These are phyloP conservation scores for Paecilomyces dactylethromorphus DNA, from an alignment of 2,329 filamentous ascomycete species.

Conservation along the genomic window DNA sequence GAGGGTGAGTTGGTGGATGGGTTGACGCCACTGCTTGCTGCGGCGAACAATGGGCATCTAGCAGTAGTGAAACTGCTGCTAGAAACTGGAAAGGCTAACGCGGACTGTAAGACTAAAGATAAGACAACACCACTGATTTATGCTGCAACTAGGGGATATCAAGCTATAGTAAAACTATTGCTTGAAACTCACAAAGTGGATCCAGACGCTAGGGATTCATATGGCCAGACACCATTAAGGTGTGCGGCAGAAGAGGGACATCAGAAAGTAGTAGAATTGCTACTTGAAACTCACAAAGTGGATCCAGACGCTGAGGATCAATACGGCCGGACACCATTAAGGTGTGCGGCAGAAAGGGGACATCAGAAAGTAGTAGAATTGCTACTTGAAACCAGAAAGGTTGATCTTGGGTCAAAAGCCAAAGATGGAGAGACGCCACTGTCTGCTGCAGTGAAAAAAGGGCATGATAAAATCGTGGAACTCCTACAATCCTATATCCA, in stretches of 20 bases:
- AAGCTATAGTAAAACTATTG: background rate
- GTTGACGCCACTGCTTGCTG: background rate
- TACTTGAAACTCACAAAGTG: background rate
- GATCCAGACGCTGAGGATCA: background rate
- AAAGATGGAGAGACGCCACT: background rate
- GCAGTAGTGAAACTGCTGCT: background rate
- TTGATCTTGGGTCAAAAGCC: background rate
- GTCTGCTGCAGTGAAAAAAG: background rate
- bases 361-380: background rate
- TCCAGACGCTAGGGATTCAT: background rate
- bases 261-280: background rate
- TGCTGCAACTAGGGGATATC: background rate
- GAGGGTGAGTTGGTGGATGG: too few species aligned
- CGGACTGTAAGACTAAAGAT: background rate
- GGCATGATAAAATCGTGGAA: background rate
- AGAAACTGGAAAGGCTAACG: background rate
- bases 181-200: background rate
- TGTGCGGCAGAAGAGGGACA: background rate
- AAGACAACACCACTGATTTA: background rate
- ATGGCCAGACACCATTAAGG: background rate
- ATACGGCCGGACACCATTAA: background rate
- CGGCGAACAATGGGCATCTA: background rate
- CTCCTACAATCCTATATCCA: background rate
- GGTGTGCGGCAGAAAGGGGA: background rate
- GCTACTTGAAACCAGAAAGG: background rate